Evolutionary conservation across 75 land plant genomes (phyloP), one percentile per base, ranked within the genome.

Genomic region (Larix kaempferi): DNA sequence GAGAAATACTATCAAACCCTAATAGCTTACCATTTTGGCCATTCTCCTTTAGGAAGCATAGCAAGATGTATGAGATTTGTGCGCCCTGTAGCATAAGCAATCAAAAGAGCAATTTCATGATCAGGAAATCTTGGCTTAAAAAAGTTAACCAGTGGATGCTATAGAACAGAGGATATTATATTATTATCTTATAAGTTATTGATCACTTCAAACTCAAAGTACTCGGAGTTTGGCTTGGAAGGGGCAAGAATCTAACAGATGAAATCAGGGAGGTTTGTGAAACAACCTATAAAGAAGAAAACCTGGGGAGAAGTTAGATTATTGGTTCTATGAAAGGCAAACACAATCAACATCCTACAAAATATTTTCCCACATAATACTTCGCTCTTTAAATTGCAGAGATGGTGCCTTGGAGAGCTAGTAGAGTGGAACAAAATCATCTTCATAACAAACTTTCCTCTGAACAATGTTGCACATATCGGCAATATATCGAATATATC

Each of bases 11-110:
- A 19, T 17, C 71, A 41, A 56, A 16, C 12, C 33, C 17, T n/a
- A 55, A 54, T 44, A 37, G 23, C 82, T 74, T 76, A 93, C 98
- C 98, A 95, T 85, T 90, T 86, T 21, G 98, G 98, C 98, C 98
- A 95, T 74, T 89, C 94, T 49, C 98, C 98, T 78, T 79, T 93
- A 7, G 98, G 98, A 79, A 95, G 91, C 91, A 95, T 91, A 35
- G 74, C 78, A 37, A 83, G 74, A 69, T 93, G 79, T 75, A 74
- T 76, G 75, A 59, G 78, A 69, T 95, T 95, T 66, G 90, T 91
- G 59, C 98, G 86, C 2, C 98, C 98, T 93, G 84, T 52, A 73
- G 29, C 55, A 73, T 54, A 60, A 60, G 23, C 37, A 56, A 12
- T 2, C 21, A 61, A 29, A 13, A 77, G 21, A 58, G 35, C 81